Base-by-base conservation (phyloP, 805 yeast species). In the Candida coquimbonensis region DNA sequence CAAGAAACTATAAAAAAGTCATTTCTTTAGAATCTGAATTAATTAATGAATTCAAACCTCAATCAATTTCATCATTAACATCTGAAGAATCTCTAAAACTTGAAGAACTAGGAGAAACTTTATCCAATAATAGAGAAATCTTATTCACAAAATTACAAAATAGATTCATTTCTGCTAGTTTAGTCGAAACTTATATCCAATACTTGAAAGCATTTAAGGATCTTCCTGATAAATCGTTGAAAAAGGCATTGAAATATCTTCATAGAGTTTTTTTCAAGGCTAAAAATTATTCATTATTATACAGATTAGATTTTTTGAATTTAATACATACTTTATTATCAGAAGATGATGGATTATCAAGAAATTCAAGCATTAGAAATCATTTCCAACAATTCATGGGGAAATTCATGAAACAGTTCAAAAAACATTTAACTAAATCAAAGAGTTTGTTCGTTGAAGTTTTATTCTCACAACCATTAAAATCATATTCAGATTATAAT, bases 261-360 rank as follows among this genome's bases (percentile, higher is more conserved):
- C 87, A 86, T 57, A 69, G 86, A 29, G 63, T 87, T 1, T 79
- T 88, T 52, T 80, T 83, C 40, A 72, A 78, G 40, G 73, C 78
- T 36, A 82, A 84, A 47, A 73, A 71, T 42, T 78, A 80, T 37
- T 68, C 80, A 0, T 64, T 76, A 32, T 61, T 86, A 32, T 81
- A 73, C 54, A 68, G 96, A 42, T 59, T 93, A 32, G 96, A 90
- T 59, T 79, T 93, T 57, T 75, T 91, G 74, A 60, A 72, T 14
- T 57, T 75, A 3, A 59, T 86, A 1, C 74, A 79, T 55, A 69
- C 74, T 26, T 66, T 84, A 54, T 64, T 84, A 7, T 66, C 79
- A 12, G 45, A 42, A 7, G 72, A 70, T 35, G 67, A 67, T 31
- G 79, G 81, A 7, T 63, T 81, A 16, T 72, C 79, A 1, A 61